phyloP scores from a whole-genome alignment of 306 rosid genomes.

The Vigna unguiculata region DNA sequence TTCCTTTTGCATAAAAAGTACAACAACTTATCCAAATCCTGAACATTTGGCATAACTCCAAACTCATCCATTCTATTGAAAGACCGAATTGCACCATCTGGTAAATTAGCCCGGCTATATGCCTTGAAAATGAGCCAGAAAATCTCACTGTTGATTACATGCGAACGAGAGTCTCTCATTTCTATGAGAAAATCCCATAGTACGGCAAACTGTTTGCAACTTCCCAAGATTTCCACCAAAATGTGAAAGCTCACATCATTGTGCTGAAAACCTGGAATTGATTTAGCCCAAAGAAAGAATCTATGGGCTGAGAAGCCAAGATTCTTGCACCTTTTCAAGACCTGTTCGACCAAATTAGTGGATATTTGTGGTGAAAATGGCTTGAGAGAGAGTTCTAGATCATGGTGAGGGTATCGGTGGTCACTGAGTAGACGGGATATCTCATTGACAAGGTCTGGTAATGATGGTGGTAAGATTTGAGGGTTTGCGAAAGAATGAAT shows the following conservation, averaged over 20 bases:
- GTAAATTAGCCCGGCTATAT: slow-evolving; percentile 75
- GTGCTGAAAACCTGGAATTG: slow-evolving; percentile 72
- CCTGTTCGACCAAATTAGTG: slow-evolving; percentile 75
- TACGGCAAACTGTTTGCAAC: slow-evolving; percentile 74
- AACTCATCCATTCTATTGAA: slow-evolving; percentile 82
- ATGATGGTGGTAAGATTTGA: slow-evolving; percentile 41
- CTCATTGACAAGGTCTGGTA: slow-evolving; percentile 70
- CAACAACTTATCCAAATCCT: slow-evolving; percentile 79
- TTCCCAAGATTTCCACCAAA: slow-evolving; percentile 78
- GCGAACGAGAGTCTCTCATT: slow-evolving; percentile 59
- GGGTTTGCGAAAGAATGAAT: slow-evolving; percentile 41
- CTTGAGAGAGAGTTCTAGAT: slow-evolving; percentile 66
- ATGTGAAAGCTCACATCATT: slow-evolving; percentile 69
- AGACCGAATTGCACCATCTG: slow-evolving; percentile 78
- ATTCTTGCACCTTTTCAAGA: slow-evolving; percentile 80
- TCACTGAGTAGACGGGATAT: slow-evolving; percentile 87
- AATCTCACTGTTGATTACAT: slow-evolving; percentile 56
- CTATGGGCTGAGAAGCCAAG: slow-evolving; percentile 86
- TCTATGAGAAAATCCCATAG: slow-evolving; percentile 90
- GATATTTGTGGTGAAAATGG: slow-evolving; percentile 70
- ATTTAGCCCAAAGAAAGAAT: slow-evolving; percentile 90
- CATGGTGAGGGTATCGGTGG: slow-evolving; percentile 80
- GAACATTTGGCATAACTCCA: slow-evolving; percentile 63
- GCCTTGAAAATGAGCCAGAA: slow-evolving; percentile 82
- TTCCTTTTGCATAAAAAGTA: slow-evolving; percentile 70